phyloP scores from a whole-genome alignment of 2,329 filamentous ascomycete species.

The Claviceps humidiphila region DNA sequence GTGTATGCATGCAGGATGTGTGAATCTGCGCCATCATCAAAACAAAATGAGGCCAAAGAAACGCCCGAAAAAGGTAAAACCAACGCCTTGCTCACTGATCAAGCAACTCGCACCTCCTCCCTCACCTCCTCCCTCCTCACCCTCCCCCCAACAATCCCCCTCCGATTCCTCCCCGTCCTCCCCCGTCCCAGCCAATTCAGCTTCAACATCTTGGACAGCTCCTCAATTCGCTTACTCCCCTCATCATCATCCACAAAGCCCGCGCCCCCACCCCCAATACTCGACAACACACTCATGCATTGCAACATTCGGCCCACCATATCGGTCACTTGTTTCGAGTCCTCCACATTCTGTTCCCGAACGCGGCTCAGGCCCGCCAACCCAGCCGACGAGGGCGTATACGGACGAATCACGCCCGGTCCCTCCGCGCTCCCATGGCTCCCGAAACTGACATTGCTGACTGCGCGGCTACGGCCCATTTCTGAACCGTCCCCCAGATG shows the following conservation, averaged over 20 bases:
- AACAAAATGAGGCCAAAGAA: not conserved
- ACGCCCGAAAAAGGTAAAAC: not conserved
- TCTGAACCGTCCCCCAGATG: constrained; percentile 54
- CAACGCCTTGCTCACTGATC: constrained; percentile 8
- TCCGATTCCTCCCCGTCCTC: constrained; percentile 73
- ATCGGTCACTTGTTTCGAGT: constrained; percentile 74
- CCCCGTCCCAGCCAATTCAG: constrained; percentile 93
- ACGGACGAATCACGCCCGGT: constrained; percentile 30
- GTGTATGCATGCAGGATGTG: too few relatives aligned
- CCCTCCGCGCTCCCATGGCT: constrained; percentile 33
- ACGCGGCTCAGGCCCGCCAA: constrained; percentile 27
- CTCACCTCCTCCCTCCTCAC: constrained; percentile 30
- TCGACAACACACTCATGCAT: constrained; percentile 82
- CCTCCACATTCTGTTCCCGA: constrained; percentile 48
- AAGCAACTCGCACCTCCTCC: constrained; percentile 29
- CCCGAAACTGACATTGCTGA: constrained; percentile 67
- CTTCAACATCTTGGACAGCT: constrained; percentile 77
- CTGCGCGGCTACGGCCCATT: constrained; percentile 59
- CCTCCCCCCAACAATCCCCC: constrained; percentile 70
- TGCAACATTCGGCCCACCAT: constrained; percentile 93
- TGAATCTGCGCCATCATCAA: not conserved
- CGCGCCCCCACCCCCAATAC: constrained; percentile 36
- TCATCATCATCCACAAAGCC: constrained; percentile 48
- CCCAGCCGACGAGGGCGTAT: constrained; percentile 28
- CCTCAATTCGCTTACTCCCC: constrained; percentile 64